phyloP scores from a whole-genome alignment of 1,284 basidiomycete species.

The Rhodotorula sp. region DNA sequence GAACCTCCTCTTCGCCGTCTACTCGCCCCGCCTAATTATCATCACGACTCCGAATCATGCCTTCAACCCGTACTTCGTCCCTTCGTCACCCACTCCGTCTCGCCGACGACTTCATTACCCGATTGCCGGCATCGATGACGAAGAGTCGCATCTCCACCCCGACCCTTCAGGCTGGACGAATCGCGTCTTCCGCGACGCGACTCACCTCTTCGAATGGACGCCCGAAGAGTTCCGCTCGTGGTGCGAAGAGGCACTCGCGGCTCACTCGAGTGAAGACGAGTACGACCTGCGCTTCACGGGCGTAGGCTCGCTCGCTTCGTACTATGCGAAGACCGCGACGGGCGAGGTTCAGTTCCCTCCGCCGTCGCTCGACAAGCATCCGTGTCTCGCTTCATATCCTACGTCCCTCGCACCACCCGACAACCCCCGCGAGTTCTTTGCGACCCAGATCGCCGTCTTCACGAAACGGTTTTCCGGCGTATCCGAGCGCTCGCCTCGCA shows the following conservation, averaged over 20 bases:
- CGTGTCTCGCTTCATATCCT: constrained; percentile 19
- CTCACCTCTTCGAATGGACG: constrained; percentile 95
- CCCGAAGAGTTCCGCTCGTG: constrained; percentile 70
- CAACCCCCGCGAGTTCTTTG: constrained; percentile 53
- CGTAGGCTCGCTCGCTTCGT: constrained; percentile 38
- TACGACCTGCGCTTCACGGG: constrained; percentile 37
- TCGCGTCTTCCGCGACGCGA: constrained; percentile 64
- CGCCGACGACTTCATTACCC: not conserved
- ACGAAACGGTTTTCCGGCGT: constrained; percentile 41
- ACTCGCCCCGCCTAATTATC: constrained; percentile 73
- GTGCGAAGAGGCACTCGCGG: constrained; percentile 54
- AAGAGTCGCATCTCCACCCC: constrained; percentile 51
- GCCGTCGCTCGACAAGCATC: constrained; percentile 29
- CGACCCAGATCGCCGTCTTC: constrained; percentile 72
- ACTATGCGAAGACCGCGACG: constrained; percentile 18
- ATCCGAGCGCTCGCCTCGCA: constrained; percentile 49
- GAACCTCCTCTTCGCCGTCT: constrained; percentile 73
- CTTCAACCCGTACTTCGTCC: constrained; percentile 78
- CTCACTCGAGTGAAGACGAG: constrained; percentile 22
- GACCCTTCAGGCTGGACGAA: constrained; percentile 73
- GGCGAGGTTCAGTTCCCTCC: constrained; percentile 35
- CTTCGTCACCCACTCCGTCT: not conserved
- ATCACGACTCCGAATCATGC: constrained; percentile 78
- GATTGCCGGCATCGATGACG: not conserved
- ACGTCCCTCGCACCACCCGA: not conserved